These are phyloP conservation scores for Tolypocladium endophyticum DNA, from an alignment of 2,329 filamentous ascomycete genomes.

Conservation along the genomic window DNA sequence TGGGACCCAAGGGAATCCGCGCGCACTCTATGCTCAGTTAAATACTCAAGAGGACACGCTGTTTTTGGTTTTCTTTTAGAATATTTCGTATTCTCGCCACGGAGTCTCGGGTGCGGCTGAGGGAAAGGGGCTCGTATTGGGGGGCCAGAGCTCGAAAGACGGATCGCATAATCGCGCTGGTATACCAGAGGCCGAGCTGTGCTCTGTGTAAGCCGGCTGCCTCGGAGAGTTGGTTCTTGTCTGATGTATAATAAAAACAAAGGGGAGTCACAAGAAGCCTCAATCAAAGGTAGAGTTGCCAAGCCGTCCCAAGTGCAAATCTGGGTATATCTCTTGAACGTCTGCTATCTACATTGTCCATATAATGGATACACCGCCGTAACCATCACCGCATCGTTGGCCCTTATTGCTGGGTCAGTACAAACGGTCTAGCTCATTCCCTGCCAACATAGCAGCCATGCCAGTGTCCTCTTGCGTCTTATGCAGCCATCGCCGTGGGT, in stretches of 20 bases:
- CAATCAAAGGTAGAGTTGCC: background rate
- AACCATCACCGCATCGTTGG: background rate
- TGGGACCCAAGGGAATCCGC: slow-evolving; percentile 43
- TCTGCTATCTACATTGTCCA: background rate
- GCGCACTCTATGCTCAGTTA: slow-evolving; percentile 43
- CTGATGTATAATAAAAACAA: background rate
- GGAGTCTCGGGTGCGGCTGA: background rate
- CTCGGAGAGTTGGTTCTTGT: background rate
- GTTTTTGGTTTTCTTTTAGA: background rate
- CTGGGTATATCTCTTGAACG: background rate
- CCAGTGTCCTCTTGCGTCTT: background rate
- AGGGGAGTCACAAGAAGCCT: background rate
- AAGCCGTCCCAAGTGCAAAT: background rate
- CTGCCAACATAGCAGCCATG: background rate
- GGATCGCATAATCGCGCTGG: background rate
- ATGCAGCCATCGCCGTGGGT: background rate
- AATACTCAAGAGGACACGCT: background rate
- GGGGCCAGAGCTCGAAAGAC: background rate
- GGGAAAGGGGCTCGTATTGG: background rate
- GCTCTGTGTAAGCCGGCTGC: background rate
- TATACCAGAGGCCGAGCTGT: background rate
- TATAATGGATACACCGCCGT: background rate
- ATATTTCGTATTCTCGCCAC: background rate
- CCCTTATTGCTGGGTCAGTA: background rate
- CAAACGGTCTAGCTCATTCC: background rate